phyloP scores from a whole-genome alignment of 441 rosid species.

The Erodium trifolium region DNA sequence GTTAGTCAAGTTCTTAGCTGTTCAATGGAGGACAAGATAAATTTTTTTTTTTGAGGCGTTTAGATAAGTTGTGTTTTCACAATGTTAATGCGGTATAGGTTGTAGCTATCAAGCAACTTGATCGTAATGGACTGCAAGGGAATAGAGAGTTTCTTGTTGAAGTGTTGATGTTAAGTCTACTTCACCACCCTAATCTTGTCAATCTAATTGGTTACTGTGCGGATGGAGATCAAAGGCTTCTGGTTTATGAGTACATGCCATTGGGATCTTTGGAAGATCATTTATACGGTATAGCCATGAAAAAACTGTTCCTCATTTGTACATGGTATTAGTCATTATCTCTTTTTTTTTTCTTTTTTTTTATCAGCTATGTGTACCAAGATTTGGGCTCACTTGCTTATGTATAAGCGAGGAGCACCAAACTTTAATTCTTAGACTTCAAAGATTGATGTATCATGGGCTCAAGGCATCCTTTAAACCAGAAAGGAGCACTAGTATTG shows the following conservation, averaged over 20 bases:
- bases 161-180: slow-evolving; percentile 69
- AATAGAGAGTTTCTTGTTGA: slow-evolving; percentile 25
- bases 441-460: no score
- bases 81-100: slow-evolving; percentile 21
- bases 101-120: slow-evolving; percentile 1
- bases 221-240: slow-evolving; percentile 82
- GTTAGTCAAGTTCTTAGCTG: slow-evolving; percentile 22
- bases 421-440: no score
- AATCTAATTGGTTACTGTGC: slow-evolving; percentile 80
- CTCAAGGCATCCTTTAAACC: no score
- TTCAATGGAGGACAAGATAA: background rate
- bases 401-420: no score
- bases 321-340: background rate
- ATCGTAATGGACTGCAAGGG: slow-evolving; percentile 43
- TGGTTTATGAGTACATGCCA: slow-evolving; percentile 85
- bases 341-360: no score
- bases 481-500: no score
- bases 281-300: slow-evolving; percentile 44
- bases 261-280: slow-evolving; percentile 79
- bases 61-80: no score
- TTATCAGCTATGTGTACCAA: no score
- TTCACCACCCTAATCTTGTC: slow-evolving; percentile 79
- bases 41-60: no score
- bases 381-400: no score
- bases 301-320: background rate